A percentile compares a stretch with the other conserved stretches of the same genome.
These are phyloP conservation scores for Acanthamoeba sp. DNA, from an alignment of 208 protist species.

Conservation along the genomic window DNA sequence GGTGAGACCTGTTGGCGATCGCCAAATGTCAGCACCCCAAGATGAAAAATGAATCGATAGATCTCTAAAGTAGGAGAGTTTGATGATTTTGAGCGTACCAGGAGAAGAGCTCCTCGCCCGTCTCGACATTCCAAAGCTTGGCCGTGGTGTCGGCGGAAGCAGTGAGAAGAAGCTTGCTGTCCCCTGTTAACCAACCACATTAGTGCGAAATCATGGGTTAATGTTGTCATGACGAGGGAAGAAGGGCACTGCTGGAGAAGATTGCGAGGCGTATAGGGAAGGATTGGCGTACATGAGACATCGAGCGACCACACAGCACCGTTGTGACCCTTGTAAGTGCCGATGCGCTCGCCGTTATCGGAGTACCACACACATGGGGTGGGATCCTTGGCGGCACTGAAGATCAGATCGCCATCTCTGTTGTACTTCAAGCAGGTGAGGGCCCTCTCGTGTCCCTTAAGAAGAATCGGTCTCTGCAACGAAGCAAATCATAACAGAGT, in stretches of 20 bases:
- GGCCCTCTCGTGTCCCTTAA: slow-evolving; percentile 91
- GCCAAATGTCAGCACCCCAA: background rate
- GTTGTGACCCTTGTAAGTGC: slow-evolving; percentile 95
- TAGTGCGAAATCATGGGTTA: background rate
- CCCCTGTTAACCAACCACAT: slow-evolving; percentile 74
- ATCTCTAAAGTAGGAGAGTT: no score
- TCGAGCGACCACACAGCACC: slow-evolving; percentile 95
- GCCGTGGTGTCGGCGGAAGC: slow-evolving; percentile 88
- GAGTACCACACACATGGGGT: slow-evolving; percentile 95
- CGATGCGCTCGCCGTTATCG: slow-evolving; percentile 95
- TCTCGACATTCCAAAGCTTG: slow-evolving; percentile 93
- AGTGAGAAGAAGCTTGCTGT: slow-evolving; percentile 86
- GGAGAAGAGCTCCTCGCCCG: slow-evolving; percentile 88
- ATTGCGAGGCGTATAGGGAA: no score
- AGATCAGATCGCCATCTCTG: slow-evolving; percentile 98
- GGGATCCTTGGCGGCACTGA: slow-evolving; percentile 96
- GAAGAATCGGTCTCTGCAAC: slow-evolving; percentile 71
- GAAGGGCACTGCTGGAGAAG: no score
- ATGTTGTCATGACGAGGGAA: background rate
- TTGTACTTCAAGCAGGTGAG: slow-evolving; percentile 97
- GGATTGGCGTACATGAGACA: slow-evolving; percentile 90
- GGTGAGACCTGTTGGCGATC: slow-evolving; percentile 11
- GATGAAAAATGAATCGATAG: background rate
- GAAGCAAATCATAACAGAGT: background rate
- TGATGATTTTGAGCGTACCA: no score